Evolutionary conservation across 139 green algal genomes (phyloP), one percentile per base, ranked within the genome.

Genomic region (Chlorella sp.): DNA sequence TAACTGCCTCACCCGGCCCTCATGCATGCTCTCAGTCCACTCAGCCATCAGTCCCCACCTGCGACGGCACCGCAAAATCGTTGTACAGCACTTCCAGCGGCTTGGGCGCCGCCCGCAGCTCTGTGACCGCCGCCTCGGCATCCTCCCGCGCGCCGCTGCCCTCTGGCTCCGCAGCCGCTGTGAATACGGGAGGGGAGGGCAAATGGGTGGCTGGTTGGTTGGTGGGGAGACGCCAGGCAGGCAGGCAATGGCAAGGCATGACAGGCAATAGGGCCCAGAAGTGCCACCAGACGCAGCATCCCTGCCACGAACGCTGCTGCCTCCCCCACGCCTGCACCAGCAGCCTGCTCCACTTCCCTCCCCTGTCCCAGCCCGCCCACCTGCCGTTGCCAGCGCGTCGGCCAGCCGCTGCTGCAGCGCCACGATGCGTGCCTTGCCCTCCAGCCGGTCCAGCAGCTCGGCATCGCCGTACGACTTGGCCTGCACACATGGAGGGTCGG

Each of bases 41-140:
- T n/a, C n/a, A n/a, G n/a, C n/a, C 68, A 74, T 32, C 13, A 74
- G 13, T 23, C 64, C 80, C 51, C 68, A 94, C 75, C 78, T 83
- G 86, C 23, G 82, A 74, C 39, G 93, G 93, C 63, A 93, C 86
- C 13, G 92, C 92, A 74, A 92, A 94, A 26, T 95, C 90, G 89
- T 98, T 98, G 90, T 96, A 98, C 71, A 98, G 90, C 51, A 91
- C 88, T 30, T 92, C 93, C 57, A 94, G 86, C 65, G 85, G 56
- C 47, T 72, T 70, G 30, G 86, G 84, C 0, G 26, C 74, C 26
- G 86, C 65, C 6, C 86, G 72, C 44, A 96, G 81, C 15, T 91
- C 88, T 13, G 63, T 80, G 1, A 89, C 39, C 13, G 51, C 81
- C 20, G 74, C 60, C 39, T 71, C 34, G 34, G 69, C 74, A 21